These are phyloP conservation scores for Pseudogymnoascus sp. DNA, from an alignment of 2,329 filamentous ascomycete species.

Conservation along the genomic window DNA sequence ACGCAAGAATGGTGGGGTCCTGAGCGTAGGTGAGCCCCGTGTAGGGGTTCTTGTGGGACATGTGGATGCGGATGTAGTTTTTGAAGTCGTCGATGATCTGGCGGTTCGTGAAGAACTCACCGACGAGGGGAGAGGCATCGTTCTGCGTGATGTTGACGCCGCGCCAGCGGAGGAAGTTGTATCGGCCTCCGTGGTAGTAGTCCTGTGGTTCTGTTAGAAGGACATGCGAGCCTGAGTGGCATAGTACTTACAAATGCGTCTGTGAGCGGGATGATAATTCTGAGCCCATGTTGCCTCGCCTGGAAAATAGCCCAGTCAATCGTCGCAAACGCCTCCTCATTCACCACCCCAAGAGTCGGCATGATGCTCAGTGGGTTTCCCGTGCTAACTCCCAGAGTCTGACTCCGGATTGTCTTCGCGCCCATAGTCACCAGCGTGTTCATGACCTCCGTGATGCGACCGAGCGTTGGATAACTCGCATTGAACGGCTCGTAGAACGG, in stretches of 20 bases:
- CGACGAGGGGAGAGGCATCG: slow-evolving; percentile 29
- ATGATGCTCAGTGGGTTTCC: slow-evolving; percentile 41
- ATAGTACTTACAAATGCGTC: slow-evolving; percentile 35
- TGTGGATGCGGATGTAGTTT: slow-evolving; percentile 35
- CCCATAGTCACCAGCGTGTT: slow-evolving; percentile 37
- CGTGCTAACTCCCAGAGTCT: slow-evolving; percentile 39
- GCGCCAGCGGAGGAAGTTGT: slow-evolving; percentile 38
- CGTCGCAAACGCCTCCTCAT: slow-evolving; percentile 36
- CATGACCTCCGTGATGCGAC: slow-evolving; percentile 39
- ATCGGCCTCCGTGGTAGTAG: slow-evolving; percentile 44
- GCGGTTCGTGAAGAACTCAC: slow-evolving; percentile 37
- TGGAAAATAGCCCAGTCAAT: slow-evolving; percentile 42
- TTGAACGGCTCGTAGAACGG: slow-evolving; percentile 38
- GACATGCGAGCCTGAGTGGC: background rate
- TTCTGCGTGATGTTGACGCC: slow-evolving; percentile 35
- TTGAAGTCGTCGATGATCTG: slow-evolving; percentile 38
- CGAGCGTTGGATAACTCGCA: slow-evolving; percentile 39
- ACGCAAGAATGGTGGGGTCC: slow-evolving; percentile 42
- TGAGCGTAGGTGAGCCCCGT: slow-evolving; percentile 39
- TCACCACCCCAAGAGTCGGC: slow-evolving; percentile 33
- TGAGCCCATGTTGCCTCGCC: slow-evolving; percentile 36
- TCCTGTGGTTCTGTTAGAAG: slow-evolving; percentile 26
- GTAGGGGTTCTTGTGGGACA: slow-evolving; percentile 39
- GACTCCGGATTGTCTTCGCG: slow-evolving; percentile 37
- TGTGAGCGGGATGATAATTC: slow-evolving; percentile 37